These are phyloP conservation scores for Trypanosoma theileri DNA, from an alignment of 208 protist species.

Conservation along the genomic window DNA sequence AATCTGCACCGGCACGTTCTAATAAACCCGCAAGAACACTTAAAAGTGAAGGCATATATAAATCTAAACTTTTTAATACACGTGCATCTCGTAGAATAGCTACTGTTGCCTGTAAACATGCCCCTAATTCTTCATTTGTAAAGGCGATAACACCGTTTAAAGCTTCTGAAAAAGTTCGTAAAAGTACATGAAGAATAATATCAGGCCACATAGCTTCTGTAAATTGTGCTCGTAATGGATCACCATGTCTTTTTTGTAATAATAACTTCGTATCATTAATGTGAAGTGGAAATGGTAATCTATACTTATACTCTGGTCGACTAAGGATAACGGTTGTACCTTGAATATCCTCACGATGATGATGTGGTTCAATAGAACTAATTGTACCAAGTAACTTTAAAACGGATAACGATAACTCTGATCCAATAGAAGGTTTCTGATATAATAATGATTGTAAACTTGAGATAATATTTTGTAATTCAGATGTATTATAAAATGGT, in stretches of 20 bases:
- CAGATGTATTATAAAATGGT: conserved; percentile 22
- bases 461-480: conserved; percentile 45
- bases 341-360: conserved; percentile 25
- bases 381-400: conserved; percentile 78
- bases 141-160: conserved; percentile 56
- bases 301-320: conserved; percentile 5
- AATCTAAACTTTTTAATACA: conserved; percentile 40
- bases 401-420: conserved; percentile 66
- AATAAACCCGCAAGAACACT: conserved; percentile 40
- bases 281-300: conserved; percentile 8
- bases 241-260: background rate
- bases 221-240: conserved; percentile 19
- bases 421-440: conserved; percentile 68
- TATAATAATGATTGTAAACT: conserved; percentile 72
- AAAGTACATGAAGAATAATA: conserved; percentile 56
- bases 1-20: conserved; percentile 15
- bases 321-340: conserved; percentile 7
- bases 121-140: conserved; percentile 62
- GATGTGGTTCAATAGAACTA: conserved; percentile 63
- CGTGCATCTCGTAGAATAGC: conserved; percentile 57
- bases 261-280: background rate
- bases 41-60: conserved; percentile 66
- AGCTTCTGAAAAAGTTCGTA: conserved; percentile 58
- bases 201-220: conserved; percentile 61
- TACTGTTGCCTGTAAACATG: conserved; percentile 63